Evolutionary conservation across 129 eudicot genomes (phyloP).

Genomic region (Centrapalus pauciflorus): DNA sequence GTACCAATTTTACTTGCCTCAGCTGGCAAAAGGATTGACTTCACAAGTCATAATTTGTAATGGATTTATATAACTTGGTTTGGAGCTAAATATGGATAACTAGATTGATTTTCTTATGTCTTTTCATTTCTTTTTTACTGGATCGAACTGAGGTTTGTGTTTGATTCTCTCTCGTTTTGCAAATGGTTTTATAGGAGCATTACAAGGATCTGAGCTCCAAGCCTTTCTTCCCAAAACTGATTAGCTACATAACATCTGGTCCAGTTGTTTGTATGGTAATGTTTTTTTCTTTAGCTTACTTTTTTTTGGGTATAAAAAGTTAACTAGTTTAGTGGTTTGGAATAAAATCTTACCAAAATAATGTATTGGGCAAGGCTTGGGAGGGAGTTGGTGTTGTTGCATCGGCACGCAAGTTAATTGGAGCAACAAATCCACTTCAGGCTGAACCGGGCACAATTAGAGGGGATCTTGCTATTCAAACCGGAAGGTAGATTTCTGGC

Average conservation of each 20-base stretch:
- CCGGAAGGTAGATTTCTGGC: constrained; percentile 64
- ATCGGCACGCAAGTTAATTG: constrained; percentile 90
- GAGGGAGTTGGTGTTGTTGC: constrained; percentile 97
- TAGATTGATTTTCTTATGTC: neutral
- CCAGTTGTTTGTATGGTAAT: constrained; percentile 98
- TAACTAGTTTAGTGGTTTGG: neutral
- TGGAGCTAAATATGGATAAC: neutral
- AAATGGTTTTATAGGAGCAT: constrained; percentile 63
- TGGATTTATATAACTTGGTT: neutral
- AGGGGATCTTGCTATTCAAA: constrained; percentile 96
- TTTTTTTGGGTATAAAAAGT: neutral
- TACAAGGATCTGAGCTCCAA: constrained; percentile 87
- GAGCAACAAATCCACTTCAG: constrained; percentile 94
- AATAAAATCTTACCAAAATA: neutral
- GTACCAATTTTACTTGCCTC: neutral
- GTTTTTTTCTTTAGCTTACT: constrained; percentile 6
- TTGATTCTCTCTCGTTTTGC: neutral
- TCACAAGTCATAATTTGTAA: neutral
- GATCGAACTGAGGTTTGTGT: neutral
- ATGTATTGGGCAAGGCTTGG: constrained; percentile 64
- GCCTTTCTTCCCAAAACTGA: constrained; percentile 85
- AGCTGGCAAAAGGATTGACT: neutral
- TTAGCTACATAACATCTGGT: constrained; percentile 83
- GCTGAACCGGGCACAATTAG: constrained; percentile 99
- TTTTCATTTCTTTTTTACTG: neutral